phyloP scores from a whole-genome alignment of 2,329 filamentous ascomycete species.

The Trichoderma atrobrunneum region DNA sequence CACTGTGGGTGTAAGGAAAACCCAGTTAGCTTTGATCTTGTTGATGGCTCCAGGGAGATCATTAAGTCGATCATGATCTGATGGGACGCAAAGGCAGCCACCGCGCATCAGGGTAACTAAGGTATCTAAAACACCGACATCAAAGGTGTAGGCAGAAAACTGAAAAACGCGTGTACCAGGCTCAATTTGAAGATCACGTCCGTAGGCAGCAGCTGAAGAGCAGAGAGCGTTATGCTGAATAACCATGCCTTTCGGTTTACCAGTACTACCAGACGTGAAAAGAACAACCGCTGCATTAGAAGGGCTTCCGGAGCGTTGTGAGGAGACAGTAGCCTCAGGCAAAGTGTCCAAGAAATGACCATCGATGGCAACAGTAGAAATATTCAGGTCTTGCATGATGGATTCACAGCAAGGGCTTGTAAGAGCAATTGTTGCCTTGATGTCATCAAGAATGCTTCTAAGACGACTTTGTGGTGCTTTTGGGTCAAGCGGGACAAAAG shows the following conservation, averaged over 20 bases:
- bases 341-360: neutral
- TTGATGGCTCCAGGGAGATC: conserved; percentile 20
- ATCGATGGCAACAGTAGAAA: neutral
- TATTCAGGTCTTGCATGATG: neutral
- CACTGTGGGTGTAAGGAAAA: conserved; percentile 22
- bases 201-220: conserved; percentile 1
- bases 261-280: conserved; percentile 13
- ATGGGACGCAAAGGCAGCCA: conserved; percentile 23
- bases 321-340: neutral
- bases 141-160: conserved; percentile 24
- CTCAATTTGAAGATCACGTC: neutral
- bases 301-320: neutral
- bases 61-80: conserved; percentile 20
- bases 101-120: conserved; percentile 22
- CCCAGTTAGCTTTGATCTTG: conserved; percentile 1
- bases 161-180: conserved; percentile 20
- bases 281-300: conserved; percentile 3
- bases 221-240: conserved; percentile 11
- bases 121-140: conserved; percentile 22
- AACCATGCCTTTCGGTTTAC: conserved; percentile 2
- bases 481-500: conserved; percentile 21
- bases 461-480: conserved; percentile 5
- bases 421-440: neutral
- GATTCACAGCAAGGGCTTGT: neutral
- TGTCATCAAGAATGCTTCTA: neutral